Conservation (phyloP, 2,329 filamentous ascomycete species). For the Penicillium aurantiogriseum region DNA sequence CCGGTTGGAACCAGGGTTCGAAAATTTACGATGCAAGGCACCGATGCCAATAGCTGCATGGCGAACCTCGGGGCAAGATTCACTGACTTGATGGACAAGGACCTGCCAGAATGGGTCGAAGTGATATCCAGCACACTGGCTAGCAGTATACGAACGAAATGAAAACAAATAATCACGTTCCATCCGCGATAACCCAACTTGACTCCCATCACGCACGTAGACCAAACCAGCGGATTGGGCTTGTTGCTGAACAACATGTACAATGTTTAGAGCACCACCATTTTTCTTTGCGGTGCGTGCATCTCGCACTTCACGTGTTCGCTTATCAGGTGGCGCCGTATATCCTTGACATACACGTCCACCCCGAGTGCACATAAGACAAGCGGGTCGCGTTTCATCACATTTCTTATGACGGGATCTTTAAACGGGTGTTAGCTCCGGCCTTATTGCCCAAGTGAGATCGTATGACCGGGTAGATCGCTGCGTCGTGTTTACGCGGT, state of each 20-base stretch:
- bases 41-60: slow-evolving; percentile 5
- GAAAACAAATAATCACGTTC: slow-evolving; percentile 4
- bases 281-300: not conserved
- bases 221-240: not conserved
- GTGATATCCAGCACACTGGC: slow-evolving; percentile 2
- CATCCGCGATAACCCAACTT: slow-evolving; percentile 2
- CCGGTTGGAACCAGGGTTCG: not conserved
- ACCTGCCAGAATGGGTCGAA: slow-evolving; percentile 8
- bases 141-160: slow-evolving; percentile 3
- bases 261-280: not conserved
- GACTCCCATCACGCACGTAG: not conserved
- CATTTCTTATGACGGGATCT: slow-evolving; percentile 8
- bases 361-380: not conserved
- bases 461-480: not conserved
- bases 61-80: slow-evolving; percentile 2
- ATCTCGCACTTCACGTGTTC: slow-evolving; percentile 5
- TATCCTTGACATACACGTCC: slow-evolving; percentile 5
- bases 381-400: slow-evolving; percentile 7
- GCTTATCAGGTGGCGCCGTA: not conserved
- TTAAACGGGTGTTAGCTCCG: not conserved
- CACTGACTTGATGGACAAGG: slow-evolving; percentile 4
- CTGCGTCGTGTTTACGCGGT: not conserved
- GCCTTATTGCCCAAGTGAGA: not conserved
- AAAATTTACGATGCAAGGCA: slow-evolving; percentile 6
- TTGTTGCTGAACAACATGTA: not conserved